Percentiles rank a stretch among this genome's conserved stretches.
Conservation (phyloP, 108 stramenopile species). For the Cyclotella baltica region DNA sequence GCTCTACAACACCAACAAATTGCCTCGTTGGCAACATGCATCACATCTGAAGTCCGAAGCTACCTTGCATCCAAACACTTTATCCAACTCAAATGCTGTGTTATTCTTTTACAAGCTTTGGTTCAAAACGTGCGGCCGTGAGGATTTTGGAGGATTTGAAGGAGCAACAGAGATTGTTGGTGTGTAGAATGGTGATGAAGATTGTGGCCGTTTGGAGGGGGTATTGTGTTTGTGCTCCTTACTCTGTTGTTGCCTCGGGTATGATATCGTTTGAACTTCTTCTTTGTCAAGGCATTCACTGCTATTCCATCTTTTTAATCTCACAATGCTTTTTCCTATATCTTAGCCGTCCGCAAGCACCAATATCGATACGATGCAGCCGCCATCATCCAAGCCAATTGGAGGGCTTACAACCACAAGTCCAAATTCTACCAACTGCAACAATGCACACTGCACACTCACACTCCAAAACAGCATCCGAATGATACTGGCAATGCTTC, state of each 20-base stretch:
- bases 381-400: not conserved
- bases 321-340: not conserved
- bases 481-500: not conserved
- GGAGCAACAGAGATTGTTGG: not conserved
- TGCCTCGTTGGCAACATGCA: not conserved
- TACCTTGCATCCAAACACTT: not conserved
- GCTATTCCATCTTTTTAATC: not conserved
- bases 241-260: not conserved
- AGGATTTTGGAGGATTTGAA: not conserved
- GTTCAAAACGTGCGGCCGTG: not conserved
- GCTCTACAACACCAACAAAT: not conserved
- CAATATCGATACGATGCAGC: not conserved
- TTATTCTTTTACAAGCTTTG: not conserved
- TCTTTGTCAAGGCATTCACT: too few species aligned
- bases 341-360: constrained; percentile 4
- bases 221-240: not conserved
- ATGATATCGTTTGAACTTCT: not conserved
- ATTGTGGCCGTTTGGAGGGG: constrained; percentile 6
- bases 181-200: not conserved
- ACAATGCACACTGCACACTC: not conserved
- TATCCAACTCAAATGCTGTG: not conserved
- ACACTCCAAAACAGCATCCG: not conserved
- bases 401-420: not conserved
- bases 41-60: not conserved
- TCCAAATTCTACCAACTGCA: not conserved